These are phyloP conservation scores for Dipodascus albidus DNA, from an alignment of 805 yeast species.

Conservation along the genomic window DNA sequence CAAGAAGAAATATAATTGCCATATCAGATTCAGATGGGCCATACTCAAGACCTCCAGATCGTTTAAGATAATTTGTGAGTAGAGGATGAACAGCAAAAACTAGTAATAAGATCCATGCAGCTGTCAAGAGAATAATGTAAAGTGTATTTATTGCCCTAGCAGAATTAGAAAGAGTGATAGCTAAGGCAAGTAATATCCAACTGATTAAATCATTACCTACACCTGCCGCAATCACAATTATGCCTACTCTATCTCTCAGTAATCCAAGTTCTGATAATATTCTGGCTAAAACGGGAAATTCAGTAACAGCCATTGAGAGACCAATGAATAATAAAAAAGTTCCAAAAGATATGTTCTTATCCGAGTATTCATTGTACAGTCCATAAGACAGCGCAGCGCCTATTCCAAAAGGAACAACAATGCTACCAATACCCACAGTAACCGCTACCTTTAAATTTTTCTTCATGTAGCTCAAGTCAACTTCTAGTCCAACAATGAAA, in stretches of 20 bases:
- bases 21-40: conserved; percentile 50
- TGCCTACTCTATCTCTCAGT: conserved; percentile 51
- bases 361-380: conserved; percentile 36
- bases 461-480: conserved; percentile 53
- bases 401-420: conserved; percentile 71
- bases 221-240: conserved; percentile 69
- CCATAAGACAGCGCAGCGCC: conserved; percentile 68
- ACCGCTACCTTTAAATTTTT: conserved; percentile 51
- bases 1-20: conserved; percentile 44
- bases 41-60: conserved; percentile 44
- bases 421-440: conserved; percentile 56
- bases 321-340: conserved; percentile 74
- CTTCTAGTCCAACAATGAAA: conserved; percentile 72
- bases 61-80: conserved; percentile 35
- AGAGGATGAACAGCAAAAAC: conserved; percentile 44
- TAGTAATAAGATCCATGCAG: conserved; percentile 59
- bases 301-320: conserved; percentile 75
- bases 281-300: conserved; percentile 75
- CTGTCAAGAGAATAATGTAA: conserved; percentile 51
- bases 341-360: conserved; percentile 41
- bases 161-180: conserved; percentile 67
- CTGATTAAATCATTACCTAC: conserved; percentile 70
- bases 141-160: conserved; percentile 56
- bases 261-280: conserved; percentile 63
- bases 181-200: conserved; percentile 68